Evolutionary conservation across 306 rosid species (phyloP).

Genomic region (Astragalus glycyphyllos): DNA sequence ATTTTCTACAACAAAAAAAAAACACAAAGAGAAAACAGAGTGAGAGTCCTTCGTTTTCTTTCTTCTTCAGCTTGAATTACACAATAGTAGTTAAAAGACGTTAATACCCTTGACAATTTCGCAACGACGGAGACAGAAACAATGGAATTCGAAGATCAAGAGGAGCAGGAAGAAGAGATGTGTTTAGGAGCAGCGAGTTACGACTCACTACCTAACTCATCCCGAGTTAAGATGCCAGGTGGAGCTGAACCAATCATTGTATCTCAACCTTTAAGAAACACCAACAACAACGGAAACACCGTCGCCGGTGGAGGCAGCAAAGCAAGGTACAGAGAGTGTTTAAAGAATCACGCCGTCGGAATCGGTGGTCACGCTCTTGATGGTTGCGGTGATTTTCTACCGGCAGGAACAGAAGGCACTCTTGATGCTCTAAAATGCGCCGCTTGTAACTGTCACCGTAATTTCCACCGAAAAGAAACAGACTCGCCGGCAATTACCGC

Average conservation of each 20-base stretch:
- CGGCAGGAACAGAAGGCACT: conserved; percentile 77
- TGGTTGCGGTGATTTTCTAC: conserved; percentile 89
- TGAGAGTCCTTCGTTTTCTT: neutral
- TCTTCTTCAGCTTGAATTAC: conserved; percentile 13
- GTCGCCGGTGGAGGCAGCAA: neutral
- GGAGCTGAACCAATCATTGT: conserved; percentile 30
- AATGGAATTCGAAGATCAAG: conserved; percentile 88
- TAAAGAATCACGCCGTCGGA: conserved; percentile 87
- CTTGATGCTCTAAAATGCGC: conserved; percentile 91
- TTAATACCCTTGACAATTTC: neutral
- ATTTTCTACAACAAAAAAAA: conserved; percentile 34
- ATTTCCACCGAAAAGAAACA: conserved; percentile 84
- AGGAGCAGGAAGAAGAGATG: conserved; percentile 77
- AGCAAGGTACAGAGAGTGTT: conserved; percentile 80
- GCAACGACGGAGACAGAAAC: neutral
- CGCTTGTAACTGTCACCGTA: conserved; percentile 97
- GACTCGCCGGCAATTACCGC: conserved; percentile 21
- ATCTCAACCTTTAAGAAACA: conserved; percentile 47
- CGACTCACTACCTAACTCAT: conserved; percentile 62
- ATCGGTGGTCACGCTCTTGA: conserved; percentile 92
- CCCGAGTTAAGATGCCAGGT: conserved; percentile 52
- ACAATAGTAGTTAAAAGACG: neutral
- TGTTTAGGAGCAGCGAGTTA: conserved; percentile 63
- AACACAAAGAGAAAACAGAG: conserved; percentile 33
- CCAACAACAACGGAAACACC: conserved; percentile 3